Conservation (phyloP, 768 basidiomycete species). For the Agaricus subrufescens region DNA sequence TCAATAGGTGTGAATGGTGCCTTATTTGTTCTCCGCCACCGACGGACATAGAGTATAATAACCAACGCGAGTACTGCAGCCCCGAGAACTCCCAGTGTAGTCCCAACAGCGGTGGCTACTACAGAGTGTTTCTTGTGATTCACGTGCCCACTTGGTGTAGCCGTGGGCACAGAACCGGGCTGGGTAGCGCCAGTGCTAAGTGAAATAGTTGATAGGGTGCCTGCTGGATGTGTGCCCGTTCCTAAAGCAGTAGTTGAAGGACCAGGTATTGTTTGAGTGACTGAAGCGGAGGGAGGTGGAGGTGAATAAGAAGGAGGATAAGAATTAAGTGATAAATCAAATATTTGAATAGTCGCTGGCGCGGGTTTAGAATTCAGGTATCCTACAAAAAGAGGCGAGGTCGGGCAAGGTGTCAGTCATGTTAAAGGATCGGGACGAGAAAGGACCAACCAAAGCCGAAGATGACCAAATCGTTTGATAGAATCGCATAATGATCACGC, state of each 20-base stretch:
- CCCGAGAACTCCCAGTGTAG: constrained; percentile 55
- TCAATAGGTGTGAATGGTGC: constrained; percentile 24
- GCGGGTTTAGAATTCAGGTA: constrained; percentile 49
- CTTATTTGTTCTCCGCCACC: constrained; percentile 19
- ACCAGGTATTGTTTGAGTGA: constrained; percentile 2
- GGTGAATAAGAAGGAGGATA: constrained; percentile 41
- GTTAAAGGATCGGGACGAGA: background rate
- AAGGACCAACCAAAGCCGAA: constrained; percentile 69
- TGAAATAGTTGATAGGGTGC: background rate
- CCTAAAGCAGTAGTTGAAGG: background rate
- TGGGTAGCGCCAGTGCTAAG: constrained; percentile 15
- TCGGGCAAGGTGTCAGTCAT: background rate
- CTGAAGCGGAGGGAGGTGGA: constrained; percentile 20
- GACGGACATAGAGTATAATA: constrained; percentile 41
- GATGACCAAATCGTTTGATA: constrained; percentile 55
- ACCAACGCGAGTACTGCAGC: constrained; percentile 39
- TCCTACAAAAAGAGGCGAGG: constrained; percentile 24
- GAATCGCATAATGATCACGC: constrained; percentile 71
- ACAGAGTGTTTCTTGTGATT: constrained; percentile 16
- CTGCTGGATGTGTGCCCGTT: constrained; percentile 3
- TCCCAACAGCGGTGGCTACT: constrained; percentile 56
- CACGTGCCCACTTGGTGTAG: constrained; percentile 14
- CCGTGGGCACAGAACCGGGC: constrained; percentile 5
- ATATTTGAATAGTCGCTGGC: constrained; percentile 51
- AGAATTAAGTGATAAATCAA: constrained; percentile 35